phyloP scores from a whole-genome alignment of 2,329 filamentous ascomycete species.

The Bipolaris cookei region DNA sequence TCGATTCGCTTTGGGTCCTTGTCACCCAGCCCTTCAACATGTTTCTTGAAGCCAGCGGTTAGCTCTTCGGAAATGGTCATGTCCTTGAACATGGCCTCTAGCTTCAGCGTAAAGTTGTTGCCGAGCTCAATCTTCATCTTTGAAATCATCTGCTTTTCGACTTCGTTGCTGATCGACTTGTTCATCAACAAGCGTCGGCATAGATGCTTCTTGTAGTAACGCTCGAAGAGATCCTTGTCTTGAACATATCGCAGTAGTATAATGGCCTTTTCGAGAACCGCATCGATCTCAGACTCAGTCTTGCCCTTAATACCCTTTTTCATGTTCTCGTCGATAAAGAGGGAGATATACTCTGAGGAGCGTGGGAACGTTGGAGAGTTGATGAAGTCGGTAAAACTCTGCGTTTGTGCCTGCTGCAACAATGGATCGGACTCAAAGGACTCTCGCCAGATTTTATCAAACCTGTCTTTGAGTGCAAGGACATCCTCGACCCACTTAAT shows the following conservation, averaged over 20 bases:
- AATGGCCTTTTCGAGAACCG: constrained; percentile 86
- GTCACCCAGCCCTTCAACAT: constrained; percentile 66
- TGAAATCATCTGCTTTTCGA: constrained; percentile 92
- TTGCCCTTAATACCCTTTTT: constrained; percentile 94
- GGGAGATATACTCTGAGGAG: constrained; percentile 88
- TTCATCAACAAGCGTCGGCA: constrained; percentile 85
- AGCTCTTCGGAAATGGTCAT: constrained; percentile 88
- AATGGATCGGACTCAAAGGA: constrained; percentile 79
- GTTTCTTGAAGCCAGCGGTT: constrained; percentile 74
- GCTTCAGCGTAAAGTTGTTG: constrained; percentile 88
- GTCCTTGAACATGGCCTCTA: constrained; percentile 98
- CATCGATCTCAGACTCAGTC: constrained; percentile 85
- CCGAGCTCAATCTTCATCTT: constrained; percentile 98
- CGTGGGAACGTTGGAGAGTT: constrained; percentile 74
- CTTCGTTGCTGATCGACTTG: constrained; percentile 88
- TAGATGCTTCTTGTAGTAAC: constrained; percentile 97
- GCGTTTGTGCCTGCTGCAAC: constrained; percentile 81
- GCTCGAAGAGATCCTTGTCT: constrained; percentile 94
- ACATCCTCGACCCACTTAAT: constrained; percentile 97
- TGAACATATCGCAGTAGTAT: constrained; percentile 84
- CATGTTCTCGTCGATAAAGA: constrained; percentile 96
- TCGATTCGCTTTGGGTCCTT: constrained; percentile 71
- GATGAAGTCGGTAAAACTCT: constrained; percentile 91
- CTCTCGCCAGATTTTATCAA: constrained; percentile 75
- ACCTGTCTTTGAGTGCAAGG: constrained; percentile 83